Evolutionary conservation across 129 eudicot species (phyloP), one percentile per base, ranked within the genome.

Genomic region (Arctium lappa): DNA sequence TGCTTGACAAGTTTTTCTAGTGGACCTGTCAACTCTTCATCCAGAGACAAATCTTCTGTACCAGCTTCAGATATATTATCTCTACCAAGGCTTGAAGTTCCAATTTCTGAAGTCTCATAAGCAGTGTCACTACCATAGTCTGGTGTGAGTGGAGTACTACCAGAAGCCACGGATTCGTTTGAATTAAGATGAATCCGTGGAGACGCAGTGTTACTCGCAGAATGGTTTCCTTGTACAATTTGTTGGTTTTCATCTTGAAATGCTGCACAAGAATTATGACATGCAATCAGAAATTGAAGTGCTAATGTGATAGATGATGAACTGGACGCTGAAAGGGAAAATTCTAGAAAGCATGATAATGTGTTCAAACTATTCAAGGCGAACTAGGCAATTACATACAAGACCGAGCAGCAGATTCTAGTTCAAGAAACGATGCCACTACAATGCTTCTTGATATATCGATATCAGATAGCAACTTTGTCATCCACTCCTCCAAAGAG

Each of bases 361-460:
- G 65, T 40, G 13, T 34, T 16, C 12, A 37, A 34, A 72, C 22
- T 18, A n/a, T 44, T 36, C 16, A 44, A 38, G 62, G 88, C 70
- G 40, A 81, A 81, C 22, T 71, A 77, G 76, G 65, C 46, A 82
- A 79, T 81, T 86, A 85, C 92, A 80, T 88, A 96, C 99, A 90
- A 85, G 99, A 90, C 66, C 99, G 87, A 86, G 98, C 99, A 85
- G 99, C 94, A 70, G 98, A 94, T 88, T 93, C 99, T 75, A 96
- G 86, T 85, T 96, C 99, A 73, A 96, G 95, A 86, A 93, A 96
- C 15, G 99, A 93, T 82, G 99, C 99, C 78, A 96, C 97, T 22
- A 77, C 92, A 60, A 90, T 82, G 82, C 97, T 89, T 91, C 99
- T 89, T 69, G 99, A 93, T 71, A 96, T 69, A 77, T 96, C 94